Evolutionary conservation across 1,284 basidiomycete species (phyloP), one percentile per base, ranked within the genome.

Genomic region (Moesziomyces parantarcticus): DNA sequence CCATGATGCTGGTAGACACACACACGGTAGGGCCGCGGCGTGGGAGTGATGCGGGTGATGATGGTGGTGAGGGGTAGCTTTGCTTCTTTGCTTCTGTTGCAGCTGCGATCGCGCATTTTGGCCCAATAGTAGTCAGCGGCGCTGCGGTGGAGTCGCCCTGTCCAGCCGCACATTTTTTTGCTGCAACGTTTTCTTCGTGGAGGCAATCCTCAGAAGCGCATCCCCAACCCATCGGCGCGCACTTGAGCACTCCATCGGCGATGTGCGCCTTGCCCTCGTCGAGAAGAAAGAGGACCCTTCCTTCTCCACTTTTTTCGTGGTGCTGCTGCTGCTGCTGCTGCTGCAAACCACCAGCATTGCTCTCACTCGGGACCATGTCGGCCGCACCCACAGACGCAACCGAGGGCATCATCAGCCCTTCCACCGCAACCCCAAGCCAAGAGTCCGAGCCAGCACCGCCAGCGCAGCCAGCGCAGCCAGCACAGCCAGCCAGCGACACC

Each of bases 111-210:
- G 34, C 34, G 16, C 14, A 16, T 36, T 29, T 29, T 29, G 29
- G 29, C 29, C 8, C 29, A 9, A 29, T 11, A 32, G 29, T 32
- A 5, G 29, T 32, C 29, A 6, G 29, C 34, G 14, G 34, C 34
- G n/a, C 14, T 29, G 26, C 32, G 26, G 10, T 39, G 34, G 21
- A 5, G 11, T 39, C 7, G n/a, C n/a, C n/a, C n/a, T n/a, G n/a
- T n/a, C n/a, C n/a, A n/a, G n/a, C n/a, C n/a, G n/a, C n/a, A 32
- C 20, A 26, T 22, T 56, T 60, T 52, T 50, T 36, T 18, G 20
- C 26, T n/a, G 23, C 44, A 53, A 50, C 40, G 48, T 45, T 66
- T 66, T 66, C 58, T 61, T 67, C 64, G 53, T 54, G 52, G 55
- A 58, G 44, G 55, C 52, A n/a, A n/a, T n/a, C n/a, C n/a, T n/a